Evolutionary conservation across 1,284 basidiomycete genomes (phyloP), one percentile per base, ranked within the genome.

Genomic region (Ustilago curta): DNA sequence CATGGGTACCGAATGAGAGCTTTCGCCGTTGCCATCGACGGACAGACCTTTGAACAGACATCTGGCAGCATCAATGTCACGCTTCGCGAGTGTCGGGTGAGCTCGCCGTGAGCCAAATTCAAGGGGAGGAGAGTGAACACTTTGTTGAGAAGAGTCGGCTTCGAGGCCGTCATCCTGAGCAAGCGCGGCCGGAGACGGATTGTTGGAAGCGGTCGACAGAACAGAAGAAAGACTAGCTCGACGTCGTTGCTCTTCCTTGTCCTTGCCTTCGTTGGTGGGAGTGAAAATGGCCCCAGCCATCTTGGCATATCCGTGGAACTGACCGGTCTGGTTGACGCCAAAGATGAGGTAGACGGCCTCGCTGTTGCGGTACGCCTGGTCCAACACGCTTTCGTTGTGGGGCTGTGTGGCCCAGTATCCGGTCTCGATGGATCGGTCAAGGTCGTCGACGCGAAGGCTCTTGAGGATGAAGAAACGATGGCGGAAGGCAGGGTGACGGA

Each of bases 381-480:
- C 94, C 29, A 86, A 78, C 1, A 86, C 84, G 14, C 79, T 77
- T 85, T 97, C 95, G 80, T 97, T 98, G 86, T 98, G 95, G 64
- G 89, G 89, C 85, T 98, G 96, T 0, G 95, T 98, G 37, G 92
- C 91, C 95, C 96, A 98, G 0, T 91, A 74, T 1, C 93, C 91
- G 8, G 89, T 89, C 83, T 91, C 87, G n/a, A 94, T 90, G 77
- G 93, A 94, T 27, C 92, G 87, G 76, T 95, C 91, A 76, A 97
- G 87, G 83, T 97, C 94, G 72, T 89, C 89, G 91, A 93, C 79
- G 53, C 62, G 68, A 42, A 83, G 86, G 35, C 92, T 94, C 86
- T 98, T 97, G 76, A 97, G 89, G 69, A 97, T 95, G 80, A 97
- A 97, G 85, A 91, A 95, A 25, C 95, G 90, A 80, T 90, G 89